Percentiles rank a stretch among this genome's conserved stretches.
These are phyloP conservation scores for Aspergillus viridinutans DNA, from an alignment of 2,329 filamentous ascomycete genomes.

Conservation along the genomic window DNA sequence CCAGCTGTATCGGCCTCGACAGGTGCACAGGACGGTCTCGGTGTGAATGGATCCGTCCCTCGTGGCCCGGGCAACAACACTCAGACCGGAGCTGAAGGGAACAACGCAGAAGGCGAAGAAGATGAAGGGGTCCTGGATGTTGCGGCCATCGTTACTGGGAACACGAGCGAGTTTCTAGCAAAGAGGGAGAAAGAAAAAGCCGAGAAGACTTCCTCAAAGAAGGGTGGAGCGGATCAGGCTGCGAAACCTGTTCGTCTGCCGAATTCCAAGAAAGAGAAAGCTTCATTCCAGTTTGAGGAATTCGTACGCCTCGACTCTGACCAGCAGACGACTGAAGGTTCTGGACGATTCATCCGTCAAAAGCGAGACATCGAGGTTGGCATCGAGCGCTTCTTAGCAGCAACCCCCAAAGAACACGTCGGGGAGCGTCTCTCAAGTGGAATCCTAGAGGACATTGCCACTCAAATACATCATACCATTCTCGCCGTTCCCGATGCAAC, in stretches of 20 bases:
- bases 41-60: constrained; percentile 41
- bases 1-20: constrained; percentile 56
- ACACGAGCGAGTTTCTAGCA: constrained; percentile 59
- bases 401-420: constrained; percentile 38
- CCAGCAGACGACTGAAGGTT: constrained; percentile 45
- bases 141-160: constrained; percentile 61
- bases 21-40: constrained; percentile 43
- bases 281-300: constrained; percentile 60
- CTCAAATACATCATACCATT: constrained; percentile 77
- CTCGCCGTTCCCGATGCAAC: constrained; percentile 78
- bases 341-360: constrained; percentile 51
- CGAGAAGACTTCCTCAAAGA: constrained; percentile 53
- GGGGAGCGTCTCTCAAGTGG: constrained; percentile 47
- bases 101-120: constrained; percentile 49
- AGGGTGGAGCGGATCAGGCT: constrained; percentile 43
- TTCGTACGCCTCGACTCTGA: constrained; percentile 52
- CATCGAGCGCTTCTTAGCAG: constrained; percentile 57
- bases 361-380: constrained; percentile 58
- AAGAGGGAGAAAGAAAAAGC: constrained; percentile 61
- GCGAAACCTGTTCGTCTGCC: constrained; percentile 51
- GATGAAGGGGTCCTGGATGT: constrained; percentile 62
- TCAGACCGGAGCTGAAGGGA: constrained; percentile 50
- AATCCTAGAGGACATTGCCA: constrained; percentile 78
- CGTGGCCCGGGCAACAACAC: constrained; percentile 53
- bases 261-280: constrained; percentile 57